Evolutionary conservation across 176 grass and related monocot genomes (phyloP).

Genomic region (Rhynchospora breviuscula): DNA sequence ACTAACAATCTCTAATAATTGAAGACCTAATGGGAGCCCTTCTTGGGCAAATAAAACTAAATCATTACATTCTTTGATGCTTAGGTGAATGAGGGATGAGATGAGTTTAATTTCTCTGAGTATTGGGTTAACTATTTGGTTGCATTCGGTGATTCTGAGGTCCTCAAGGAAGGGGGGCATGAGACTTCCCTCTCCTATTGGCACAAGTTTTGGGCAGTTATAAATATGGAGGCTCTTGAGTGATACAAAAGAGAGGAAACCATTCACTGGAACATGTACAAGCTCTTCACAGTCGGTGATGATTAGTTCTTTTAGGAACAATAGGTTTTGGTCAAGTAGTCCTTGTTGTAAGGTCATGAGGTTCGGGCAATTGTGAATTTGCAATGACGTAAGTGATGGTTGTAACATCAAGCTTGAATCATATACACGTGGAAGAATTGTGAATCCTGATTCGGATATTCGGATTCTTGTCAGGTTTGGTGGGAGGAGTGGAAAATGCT

Average conservation of each 20-base stretch:
- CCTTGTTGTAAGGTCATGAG: conserved; percentile 50
- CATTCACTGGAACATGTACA: conserved; percentile 35
- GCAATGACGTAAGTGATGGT: conserved; percentile 37
- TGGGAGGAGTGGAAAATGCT: conserved; percentile 43
- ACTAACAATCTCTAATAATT: conserved; percentile 40
- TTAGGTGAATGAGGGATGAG: conserved; percentile 33
- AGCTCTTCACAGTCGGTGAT: conserved; percentile 44
- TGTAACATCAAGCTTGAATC: conserved; percentile 9
- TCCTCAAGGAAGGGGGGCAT: conserved; percentile 44
- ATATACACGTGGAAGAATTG: conserved; percentile 42
- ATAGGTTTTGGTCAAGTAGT: conserved; percentile 38
- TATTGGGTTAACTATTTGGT: conserved; percentile 47
- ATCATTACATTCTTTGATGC: conserved; percentile 29
- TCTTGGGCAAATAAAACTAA: conserved; percentile 45
- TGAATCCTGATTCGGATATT: conserved; percentile 48
- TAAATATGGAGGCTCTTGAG: conserved; percentile 61
- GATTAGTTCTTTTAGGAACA: conserved; percentile 35
- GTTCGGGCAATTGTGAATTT: conserved; percentile 52
- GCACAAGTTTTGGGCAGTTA: conserved; percentile 36
- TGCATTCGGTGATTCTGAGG: conserved; percentile 43
- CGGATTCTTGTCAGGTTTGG: conserved; percentile 41
- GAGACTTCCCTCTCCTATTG: conserved; percentile 27
- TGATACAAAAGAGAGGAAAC: conserved; percentile 36
- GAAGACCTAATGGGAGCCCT: conserved; percentile 35
- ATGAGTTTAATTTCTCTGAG: conserved; percentile 37